These are phyloP conservation scores for Eucalyptus cloeziana DNA, from an alignment of 345 rosid species.

Conservation along the genomic window DNA sequence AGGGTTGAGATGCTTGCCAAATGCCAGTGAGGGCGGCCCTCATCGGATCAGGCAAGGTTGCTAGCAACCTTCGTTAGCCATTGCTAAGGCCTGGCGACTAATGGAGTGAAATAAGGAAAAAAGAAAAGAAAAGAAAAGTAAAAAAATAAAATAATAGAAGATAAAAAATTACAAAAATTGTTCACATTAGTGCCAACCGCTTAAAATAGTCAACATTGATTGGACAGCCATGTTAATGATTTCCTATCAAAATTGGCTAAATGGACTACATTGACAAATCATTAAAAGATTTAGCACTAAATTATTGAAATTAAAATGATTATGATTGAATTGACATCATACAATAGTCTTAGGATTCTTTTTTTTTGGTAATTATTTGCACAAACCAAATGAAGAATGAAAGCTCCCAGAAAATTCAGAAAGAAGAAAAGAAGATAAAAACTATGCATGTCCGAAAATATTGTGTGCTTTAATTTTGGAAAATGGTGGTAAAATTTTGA, in stretches of 20 bases:
- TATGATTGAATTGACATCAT: background rate
- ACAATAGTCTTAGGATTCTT: background rate
- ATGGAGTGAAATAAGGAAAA: background rate
- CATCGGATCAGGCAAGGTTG: rapidly evolving
- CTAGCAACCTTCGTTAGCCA: no score
- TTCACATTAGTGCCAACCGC: background rate
- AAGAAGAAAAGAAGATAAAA: background rate
- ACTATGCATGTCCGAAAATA: background rate
- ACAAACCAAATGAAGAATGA: background rate
- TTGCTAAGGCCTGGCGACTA: rapidly evolving
- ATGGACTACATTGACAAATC: rapidly evolving
- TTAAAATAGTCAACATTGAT: background rate
- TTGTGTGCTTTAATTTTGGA: background rate
- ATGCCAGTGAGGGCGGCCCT: background rate
- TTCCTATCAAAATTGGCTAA: background rate
- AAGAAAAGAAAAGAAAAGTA: background rate
- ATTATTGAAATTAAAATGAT: background rate
- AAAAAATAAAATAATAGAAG: no score
- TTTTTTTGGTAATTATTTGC: background rate
- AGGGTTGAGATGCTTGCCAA: background rate
- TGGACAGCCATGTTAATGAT: background rate
- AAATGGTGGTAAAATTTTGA: background rate
- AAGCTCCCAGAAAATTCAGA: background rate
- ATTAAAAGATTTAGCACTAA: background rate
- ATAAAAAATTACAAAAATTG: background rate